Conservation (phyloP, 2,329 filamentous ascomycete species). For the Penicillium nordicum region DNA sequence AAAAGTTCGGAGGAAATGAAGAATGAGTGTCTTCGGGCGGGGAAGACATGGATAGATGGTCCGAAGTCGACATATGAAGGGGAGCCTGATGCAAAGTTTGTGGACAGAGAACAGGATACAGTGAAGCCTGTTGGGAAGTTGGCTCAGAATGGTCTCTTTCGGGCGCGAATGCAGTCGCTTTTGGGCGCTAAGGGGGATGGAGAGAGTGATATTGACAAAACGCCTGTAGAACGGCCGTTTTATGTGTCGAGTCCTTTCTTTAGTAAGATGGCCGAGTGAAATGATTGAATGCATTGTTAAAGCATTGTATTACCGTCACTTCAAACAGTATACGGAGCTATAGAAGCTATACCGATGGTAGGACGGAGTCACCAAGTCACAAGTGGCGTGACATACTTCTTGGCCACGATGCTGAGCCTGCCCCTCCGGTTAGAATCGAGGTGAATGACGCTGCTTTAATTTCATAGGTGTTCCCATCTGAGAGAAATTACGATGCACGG, state of each 20-base stretch:
- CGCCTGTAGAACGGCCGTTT: background rate
- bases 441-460: background rate
- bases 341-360: background rate
- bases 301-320: background rate
- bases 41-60: background rate
- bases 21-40: background rate
- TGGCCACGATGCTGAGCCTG: background rate
- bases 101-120: background rate
- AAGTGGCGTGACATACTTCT: background rate
- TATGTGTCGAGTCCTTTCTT: conserved; percentile 3
- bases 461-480: background rate
- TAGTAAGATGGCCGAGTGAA: background rate
- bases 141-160: background rate
- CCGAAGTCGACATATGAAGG: background rate
- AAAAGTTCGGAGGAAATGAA: background rate
- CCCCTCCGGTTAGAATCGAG: background rate
- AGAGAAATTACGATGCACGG: background rate
- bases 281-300: background rate
- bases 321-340: background rate
- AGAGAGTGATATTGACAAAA: background rate
- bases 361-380: background rate
- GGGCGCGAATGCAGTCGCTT: background rate
- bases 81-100: background rate
- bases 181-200: background rate
- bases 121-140: background rate